Percentiles rank a stretch among this genome's conserved stretches.
Conservation (phyloP, 345 rosid genomes). For the Melaleuca alternifolia region DNA sequence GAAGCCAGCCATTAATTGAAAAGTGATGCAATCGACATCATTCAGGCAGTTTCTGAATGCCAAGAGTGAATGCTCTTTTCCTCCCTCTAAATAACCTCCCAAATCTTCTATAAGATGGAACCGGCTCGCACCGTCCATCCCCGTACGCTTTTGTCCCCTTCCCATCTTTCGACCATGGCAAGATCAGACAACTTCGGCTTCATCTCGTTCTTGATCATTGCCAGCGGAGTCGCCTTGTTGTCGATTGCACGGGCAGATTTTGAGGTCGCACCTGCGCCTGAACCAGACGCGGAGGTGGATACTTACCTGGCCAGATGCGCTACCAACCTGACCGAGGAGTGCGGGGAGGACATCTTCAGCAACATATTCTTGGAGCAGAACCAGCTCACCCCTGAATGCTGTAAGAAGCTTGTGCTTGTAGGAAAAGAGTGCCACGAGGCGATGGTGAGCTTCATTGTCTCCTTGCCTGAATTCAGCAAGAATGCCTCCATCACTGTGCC, state of each 20-base stretch:
- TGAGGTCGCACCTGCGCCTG: not conserved
- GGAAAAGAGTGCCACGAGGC: not conserved
- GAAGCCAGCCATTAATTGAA: not conserved
- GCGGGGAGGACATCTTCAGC: not conserved
- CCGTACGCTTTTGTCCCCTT: not conserved
- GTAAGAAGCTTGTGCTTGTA: not conserved
- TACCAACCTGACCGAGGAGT: not conserved
- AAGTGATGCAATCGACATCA: not conserved
- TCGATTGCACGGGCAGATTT: not conserved
- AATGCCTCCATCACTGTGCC: not conserved
- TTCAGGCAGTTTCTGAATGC: not conserved
- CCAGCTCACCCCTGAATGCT: not conserved
- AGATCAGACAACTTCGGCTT: not conserved
- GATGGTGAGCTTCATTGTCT: not conserved
- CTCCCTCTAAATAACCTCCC: not conserved
- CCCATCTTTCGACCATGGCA: not conserved
- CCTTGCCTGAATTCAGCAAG: not conserved
- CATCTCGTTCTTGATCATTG: not conserved
- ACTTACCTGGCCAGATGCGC: not conserved
- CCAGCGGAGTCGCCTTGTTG: not conserved
- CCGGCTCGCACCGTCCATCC: not conserved
- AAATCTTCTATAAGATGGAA: not conserved
- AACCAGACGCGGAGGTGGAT: not conserved
- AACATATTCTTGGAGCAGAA: not conserved
- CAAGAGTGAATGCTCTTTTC: not conserved